A percentile compares a stretch with the other conserved stretches of the same genome.
phyloP scores from a whole-genome alignment of 176 grass and related monocot genomes.

The Phyllostachys edulis region DNA sequence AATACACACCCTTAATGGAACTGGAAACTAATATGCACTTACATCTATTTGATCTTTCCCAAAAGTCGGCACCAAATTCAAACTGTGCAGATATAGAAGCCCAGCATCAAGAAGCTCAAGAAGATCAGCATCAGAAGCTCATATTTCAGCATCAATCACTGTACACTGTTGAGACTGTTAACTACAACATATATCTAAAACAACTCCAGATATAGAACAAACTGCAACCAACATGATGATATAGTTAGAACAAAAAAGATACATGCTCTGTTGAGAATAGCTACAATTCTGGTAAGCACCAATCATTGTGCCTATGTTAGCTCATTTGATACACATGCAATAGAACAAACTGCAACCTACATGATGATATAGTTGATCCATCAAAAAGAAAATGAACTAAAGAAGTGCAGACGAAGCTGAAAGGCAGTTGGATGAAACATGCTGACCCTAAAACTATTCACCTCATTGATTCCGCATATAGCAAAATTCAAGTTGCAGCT shows the following conservation, averaged over 20 bases:
- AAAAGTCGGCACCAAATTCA: background rate
- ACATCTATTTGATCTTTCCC: constrained; percentile 15
- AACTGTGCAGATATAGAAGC: no score
- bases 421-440: background rate
- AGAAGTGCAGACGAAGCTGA: background rate
- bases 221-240: background rate
- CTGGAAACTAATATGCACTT: constrained; percentile 20
- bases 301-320: no score
- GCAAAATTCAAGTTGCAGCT: background rate
- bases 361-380: no score
- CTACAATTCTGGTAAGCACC: background rate
- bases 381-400: background rate
- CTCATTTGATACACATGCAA: no score
- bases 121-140: background rate
- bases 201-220: background rate
- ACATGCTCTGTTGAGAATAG: background rate
- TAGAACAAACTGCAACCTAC: no score
- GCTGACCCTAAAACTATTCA: background rate
- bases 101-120: background rate
- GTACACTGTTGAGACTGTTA: background rate
- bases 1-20: background rate
- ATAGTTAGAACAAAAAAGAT: background rate
- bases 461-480: background rate
- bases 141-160: background rate
- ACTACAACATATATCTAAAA: background rate